A percentile compares a stretch with the other conserved stretches of the same genome.
Conservation (phyloP, 768 basidiomycete genomes). For the Termitomyces heimii region DNA sequence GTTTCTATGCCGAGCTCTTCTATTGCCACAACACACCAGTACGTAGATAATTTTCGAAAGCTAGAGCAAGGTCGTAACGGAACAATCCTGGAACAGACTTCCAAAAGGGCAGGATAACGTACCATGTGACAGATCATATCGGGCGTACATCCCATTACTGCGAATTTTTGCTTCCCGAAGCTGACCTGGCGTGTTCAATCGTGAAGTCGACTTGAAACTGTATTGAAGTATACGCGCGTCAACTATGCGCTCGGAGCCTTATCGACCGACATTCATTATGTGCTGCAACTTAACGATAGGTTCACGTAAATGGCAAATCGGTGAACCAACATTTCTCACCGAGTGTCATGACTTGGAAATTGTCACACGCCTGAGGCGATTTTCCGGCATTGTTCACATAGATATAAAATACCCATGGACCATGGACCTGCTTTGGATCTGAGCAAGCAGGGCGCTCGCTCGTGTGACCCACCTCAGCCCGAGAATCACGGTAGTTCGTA, state of each 20-base stretch:
- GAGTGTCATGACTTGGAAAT: neutral
- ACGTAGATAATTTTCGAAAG: constrained; percentile 11
- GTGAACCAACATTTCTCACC: neutral
- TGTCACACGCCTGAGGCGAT: neutral
- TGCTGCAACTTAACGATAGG: neutral
- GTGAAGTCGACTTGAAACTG: neutral
- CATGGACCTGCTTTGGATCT: neutral
- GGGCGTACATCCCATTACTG: neutral
- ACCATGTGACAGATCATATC: constrained; percentile 15
- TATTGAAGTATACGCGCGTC: neutral
- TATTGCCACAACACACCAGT: constrained; percentile 11
- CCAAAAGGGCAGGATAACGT: constrained; percentile 8
- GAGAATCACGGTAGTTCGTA: neutral
- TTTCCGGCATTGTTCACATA: neutral
- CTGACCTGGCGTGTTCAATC: neutral
- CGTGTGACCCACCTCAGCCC: constrained; percentile 4
- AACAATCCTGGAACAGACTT: constrained; percentile 8
- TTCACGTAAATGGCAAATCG: neutral
- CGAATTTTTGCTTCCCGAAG: neutral
- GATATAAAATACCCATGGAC: neutral
- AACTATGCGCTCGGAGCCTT: neutral
- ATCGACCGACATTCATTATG: neutral
- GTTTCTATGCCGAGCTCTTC: constrained; percentile 11
- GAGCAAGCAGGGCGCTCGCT: neutral
- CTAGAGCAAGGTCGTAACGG: constrained; percentile 8